Percentiles rank a stretch among this genome's conserved stretches.
Conservation (phyloP, 805 yeast genomes). For the Metschnikowia koreensis region DNA sequence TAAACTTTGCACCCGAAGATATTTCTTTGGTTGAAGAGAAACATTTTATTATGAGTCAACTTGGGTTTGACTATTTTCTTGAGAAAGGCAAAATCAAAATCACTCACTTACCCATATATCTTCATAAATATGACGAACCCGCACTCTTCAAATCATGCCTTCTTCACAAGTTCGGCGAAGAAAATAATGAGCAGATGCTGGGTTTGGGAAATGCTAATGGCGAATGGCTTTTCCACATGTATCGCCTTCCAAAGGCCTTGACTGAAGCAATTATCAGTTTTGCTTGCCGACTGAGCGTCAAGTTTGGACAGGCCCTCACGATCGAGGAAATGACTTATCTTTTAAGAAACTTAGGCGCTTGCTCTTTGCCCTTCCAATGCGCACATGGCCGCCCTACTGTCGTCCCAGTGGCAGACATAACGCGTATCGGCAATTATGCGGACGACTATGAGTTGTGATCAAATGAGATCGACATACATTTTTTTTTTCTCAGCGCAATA, state of each 20-base stretch:
- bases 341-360: conserved; percentile 41
- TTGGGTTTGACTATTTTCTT: conserved; percentile 43
- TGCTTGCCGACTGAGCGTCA: conserved; percentile 69
- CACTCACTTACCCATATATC: conserved; percentile 46
- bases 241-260: conserved; percentile 33
- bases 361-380: conserved; percentile 69
- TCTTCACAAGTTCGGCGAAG: conserved; percentile 33
- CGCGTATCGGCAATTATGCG: not conserved
- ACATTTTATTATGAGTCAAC: conserved; percentile 27
- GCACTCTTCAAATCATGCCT: conserved; percentile 36
- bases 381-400: conserved; percentile 85
- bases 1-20: conserved; percentile 28
- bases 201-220: not conserved
- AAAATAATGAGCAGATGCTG: conserved; percentile 16
- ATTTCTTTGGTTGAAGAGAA: conserved; percentile 27
- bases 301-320: conserved; percentile 61
- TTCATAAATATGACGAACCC: conserved; percentile 20
- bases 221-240: conserved; percentile 22
- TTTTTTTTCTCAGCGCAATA: too few species aligned
- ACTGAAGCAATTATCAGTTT: conserved; percentile 50
- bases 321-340: conserved; percentile 44
- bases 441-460: conserved; percentile 5
- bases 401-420: conserved; percentile 43
- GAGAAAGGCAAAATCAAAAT: conserved; percentile 20
- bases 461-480: too few species aligned